phyloP scores from a whole-genome alignment of 192 early-diverging fungal genomes.

The Coemansia sp. region DNA sequence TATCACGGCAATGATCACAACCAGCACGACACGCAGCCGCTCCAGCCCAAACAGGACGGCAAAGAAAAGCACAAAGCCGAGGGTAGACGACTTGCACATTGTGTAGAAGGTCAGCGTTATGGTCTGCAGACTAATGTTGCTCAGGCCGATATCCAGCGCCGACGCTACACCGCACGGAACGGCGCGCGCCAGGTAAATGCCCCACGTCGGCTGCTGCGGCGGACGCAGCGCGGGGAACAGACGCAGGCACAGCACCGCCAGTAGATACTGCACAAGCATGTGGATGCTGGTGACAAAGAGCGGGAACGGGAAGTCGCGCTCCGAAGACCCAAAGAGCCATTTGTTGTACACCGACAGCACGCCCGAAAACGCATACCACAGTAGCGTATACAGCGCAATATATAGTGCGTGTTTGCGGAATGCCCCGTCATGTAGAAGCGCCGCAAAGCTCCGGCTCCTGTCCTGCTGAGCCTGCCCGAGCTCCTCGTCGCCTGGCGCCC shows the following conservation, averaged over 20 bases:
- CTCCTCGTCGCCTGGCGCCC: neutral
- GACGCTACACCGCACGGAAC: constrained; percentile 88
- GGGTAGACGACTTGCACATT: constrained; percentile 80
- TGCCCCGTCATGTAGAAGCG: constrained; percentile 25
- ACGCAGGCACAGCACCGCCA: constrained; percentile 60
- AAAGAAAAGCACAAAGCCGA: constrained; percentile 84
- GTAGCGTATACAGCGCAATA: constrained; percentile 49
- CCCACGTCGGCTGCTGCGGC: constrained; percentile 52
- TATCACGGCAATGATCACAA: constrained; percentile 77
- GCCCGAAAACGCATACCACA: constrained; percentile 71
- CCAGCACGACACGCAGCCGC: constrained; percentile 67
- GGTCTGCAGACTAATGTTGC: constrained; percentile 82
- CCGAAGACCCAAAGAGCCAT: constrained; percentile 84
- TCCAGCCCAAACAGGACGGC: constrained; percentile 90
- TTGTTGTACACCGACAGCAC: constrained; percentile 88
- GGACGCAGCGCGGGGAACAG: constrained; percentile 68
- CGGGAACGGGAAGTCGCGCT: constrained; percentile 85
- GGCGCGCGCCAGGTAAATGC: constrained; percentile 70
- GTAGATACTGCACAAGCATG: constrained; percentile 80
- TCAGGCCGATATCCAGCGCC: constrained; percentile 88
- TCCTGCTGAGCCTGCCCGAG: neutral
- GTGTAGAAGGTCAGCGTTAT: constrained; percentile 94
- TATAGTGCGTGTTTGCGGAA: constrained; percentile 40
- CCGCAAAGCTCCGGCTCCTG: constrained; percentile 1
- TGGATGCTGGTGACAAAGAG: constrained; percentile 85